Base-by-base conservation (phyloP, 1,284 basidiomycete species). In the Pseudozyma flocculosa region DNA sequence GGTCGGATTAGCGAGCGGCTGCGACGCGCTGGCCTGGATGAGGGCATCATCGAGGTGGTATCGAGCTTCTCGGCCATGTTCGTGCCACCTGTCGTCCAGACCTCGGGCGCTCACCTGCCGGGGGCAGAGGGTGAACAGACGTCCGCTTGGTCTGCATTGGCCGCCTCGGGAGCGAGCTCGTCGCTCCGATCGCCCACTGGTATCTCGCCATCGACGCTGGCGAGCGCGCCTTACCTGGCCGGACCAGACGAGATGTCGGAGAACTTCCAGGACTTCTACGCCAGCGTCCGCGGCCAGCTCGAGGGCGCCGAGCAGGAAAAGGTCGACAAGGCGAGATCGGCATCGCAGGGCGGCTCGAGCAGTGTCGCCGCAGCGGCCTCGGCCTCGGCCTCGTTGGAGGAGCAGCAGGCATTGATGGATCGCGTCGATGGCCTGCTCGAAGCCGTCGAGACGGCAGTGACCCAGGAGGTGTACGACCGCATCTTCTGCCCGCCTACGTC, bases 261-360 rank as follows among this genome's bases (percentile, higher is more conserved):
- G 51, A 81, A 81, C 50, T 81, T 92, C 45, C 90, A 92, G 75
- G 84, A 84, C 37, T 89, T 93, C 65, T 88, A 88, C 76, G 79
- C 80, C n/a, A 79, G 80, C 3, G 76, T 88, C 4, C 84, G 62
- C 76, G 78, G 60, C 52, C 64, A 48, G 41, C 54, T 55, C 15
- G 48, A 46, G 83, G 11, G 26, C 26, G 26, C 11, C 11, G 26
- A 29, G 26, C 26, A 29, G 26, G 26, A 29, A 11, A 85, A 51
- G 74, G 71, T 1, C 79, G 81, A 85, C 45, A 29, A 11, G 26
- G 11, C 5, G 26, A 11, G 26, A 11, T 29, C 26, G 11, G 26
- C 26, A 7, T 80, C 80, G 23, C 5, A 30, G 32, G 83, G 85
- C 45, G n/a, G n/a, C n/a, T n/a, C n/a, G n/a, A n/a, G n/a, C n/a